Percentiles rank a stretch among this genome's conserved stretches.
phyloP scores from a whole-genome alignment of 1,284 basidiomycete species.

The Trichosporon sp. region DNA sequence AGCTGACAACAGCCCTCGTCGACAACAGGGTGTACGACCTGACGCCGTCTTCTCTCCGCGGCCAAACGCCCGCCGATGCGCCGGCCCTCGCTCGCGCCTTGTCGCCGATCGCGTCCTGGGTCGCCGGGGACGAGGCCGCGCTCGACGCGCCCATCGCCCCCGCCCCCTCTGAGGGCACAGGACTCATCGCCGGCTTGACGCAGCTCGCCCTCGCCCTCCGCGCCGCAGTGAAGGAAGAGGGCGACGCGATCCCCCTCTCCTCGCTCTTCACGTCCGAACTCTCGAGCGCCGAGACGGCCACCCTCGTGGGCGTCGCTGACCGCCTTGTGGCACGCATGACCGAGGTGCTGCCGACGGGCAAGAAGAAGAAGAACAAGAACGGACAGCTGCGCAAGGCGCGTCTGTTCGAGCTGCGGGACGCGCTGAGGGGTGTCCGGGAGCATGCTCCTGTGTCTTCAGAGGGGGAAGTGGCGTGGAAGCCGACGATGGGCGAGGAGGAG shows the following conservation, averaged over 20 bases:
- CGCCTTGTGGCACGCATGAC: constrained; percentile 13
- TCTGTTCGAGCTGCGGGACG: background rate
- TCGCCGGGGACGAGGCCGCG: constrained; percentile 17
- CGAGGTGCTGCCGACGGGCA: constrained; percentile 5
- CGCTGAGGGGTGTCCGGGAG: background rate
- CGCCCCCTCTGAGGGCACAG: background rate
- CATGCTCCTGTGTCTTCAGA: background rate
- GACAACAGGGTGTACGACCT: constrained; percentile 26
- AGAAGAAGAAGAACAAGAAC: constrained; percentile 20
- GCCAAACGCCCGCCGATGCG: background rate
- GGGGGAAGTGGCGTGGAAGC: background rate
- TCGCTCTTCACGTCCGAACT: background rate
- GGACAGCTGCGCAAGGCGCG: constrained; percentile 13
- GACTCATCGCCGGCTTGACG: constrained; percentile 21
- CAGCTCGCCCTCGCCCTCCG: constrained; percentile 8
- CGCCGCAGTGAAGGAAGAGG: constrained; percentile 13
- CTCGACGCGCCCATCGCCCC: background rate
- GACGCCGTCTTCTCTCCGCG: background rate
- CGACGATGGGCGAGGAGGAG: background rate
- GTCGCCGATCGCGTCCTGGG: constrained; percentile 20
- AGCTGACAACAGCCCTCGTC: constrained; percentile 24
- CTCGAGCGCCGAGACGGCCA: background rate
- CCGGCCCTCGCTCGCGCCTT: constrained; percentile 22
- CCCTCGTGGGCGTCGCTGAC: constrained; percentile 13
- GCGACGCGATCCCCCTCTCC: constrained; percentile 7